Base-by-base conservation (phyloP, 345 rosid genomes). In the Eucalyptus erythrocorys region DNA sequence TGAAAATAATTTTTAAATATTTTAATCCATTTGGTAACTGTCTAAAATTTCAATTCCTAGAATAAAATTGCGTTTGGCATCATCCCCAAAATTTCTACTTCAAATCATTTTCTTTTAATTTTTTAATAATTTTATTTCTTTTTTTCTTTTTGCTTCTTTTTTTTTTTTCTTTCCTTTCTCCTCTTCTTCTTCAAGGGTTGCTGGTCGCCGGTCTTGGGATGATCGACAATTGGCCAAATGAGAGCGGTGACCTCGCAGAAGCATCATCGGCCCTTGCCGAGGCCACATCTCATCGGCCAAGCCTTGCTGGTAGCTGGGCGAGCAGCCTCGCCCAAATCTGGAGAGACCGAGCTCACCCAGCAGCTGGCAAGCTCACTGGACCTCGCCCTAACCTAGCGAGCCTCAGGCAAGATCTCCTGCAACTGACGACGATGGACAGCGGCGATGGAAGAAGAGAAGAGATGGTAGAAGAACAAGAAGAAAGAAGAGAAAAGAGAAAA, bases 191-290 rank as follows among this genome's bases (percentile, higher is more conserved):
- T 49, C 19, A 49, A 51, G 24, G 24, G 24, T 51, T 51, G 24
- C 4, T 0, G 4, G 6, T 50, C 2, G 9, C 9, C 22, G 1
- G 9, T 1, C 55, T 50, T 17, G 2, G 9, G 22, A 17, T 50
- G 0, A 50, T 21, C 1, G 0, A 1, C 3, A 8, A 50, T 0
- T 0, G 1, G 3, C 8, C 0, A 49, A 4, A 16, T 2, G 1
- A 6, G 53, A 3, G 53, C 2, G 2, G 8, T 1, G 22, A 17
- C 53, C 4, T 50, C 17, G 4, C 1, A 8, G 21, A 8, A 43
- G 45, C 45, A 43, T 43, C 8, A 8, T 43, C 45, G 45, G 45
- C 45, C 45, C 45, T 43, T 43, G 7, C 42, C 42, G 42, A 45
- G 47, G 47, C 10, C 47, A 10, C 47, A 2, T 10, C 47, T 45